Evolutionary conservation across 2,329 filamentous ascomycete species (phyloP).

Genomic region (Emmonsiellopsis sp.): DNA sequence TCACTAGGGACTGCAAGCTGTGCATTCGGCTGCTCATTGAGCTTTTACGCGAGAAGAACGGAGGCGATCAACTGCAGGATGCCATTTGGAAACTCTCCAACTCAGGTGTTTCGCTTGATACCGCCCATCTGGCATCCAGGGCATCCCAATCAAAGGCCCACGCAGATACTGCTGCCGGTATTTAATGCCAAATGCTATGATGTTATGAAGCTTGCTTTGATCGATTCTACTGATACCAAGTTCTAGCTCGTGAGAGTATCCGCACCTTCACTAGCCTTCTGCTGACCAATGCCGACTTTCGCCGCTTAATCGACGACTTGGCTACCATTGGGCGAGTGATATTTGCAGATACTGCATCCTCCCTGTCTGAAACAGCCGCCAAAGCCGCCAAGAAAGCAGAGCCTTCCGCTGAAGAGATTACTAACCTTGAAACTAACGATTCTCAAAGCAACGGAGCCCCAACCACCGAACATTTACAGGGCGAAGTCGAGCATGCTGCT

Average conservation of each 20-base stretch:
- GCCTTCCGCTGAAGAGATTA: slow-evolving; percentile 53
- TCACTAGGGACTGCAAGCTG: slow-evolving; percentile 62
- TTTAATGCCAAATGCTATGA: slow-evolving; percentile 7
- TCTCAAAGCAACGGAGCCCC: slow-evolving; percentile 43
- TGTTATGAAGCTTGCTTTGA: neutral
- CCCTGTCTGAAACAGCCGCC: slow-evolving; percentile 65
- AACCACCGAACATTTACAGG: slow-evolving; percentile 52
- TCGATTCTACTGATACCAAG: slow-evolving; percentile 11
- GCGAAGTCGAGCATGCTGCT: slow-evolving; percentile 47
- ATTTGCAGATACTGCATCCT: slow-evolving; percentile 76
- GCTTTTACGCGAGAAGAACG: slow-evolving; percentile 75
- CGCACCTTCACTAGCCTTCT: slow-evolving; percentile 77
- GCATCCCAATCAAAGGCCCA: slow-evolving; percentile 56
- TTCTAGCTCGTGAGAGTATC: slow-evolving; percentile 65
- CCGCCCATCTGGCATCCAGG: slow-evolving; percentile 52
- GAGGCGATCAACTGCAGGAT: slow-evolving; percentile 77
- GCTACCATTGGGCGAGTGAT: slow-evolving; percentile 72
- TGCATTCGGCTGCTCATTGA: slow-evolving; percentile 74
- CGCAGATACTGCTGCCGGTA: slow-evolving; percentile 64
- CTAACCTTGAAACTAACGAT: slow-evolving; percentile 40
- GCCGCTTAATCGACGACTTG: slow-evolving; percentile 73
- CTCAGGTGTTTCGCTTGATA: slow-evolving; percentile 61
- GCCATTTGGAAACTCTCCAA: slow-evolving; percentile 78
- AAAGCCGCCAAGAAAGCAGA: slow-evolving; percentile 65
- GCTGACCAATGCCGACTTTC: slow-evolving; percentile 82